Conservation (phyloP, 2,329 filamentous ascomycete species). For the Lachnellula occidentalis region DNA sequence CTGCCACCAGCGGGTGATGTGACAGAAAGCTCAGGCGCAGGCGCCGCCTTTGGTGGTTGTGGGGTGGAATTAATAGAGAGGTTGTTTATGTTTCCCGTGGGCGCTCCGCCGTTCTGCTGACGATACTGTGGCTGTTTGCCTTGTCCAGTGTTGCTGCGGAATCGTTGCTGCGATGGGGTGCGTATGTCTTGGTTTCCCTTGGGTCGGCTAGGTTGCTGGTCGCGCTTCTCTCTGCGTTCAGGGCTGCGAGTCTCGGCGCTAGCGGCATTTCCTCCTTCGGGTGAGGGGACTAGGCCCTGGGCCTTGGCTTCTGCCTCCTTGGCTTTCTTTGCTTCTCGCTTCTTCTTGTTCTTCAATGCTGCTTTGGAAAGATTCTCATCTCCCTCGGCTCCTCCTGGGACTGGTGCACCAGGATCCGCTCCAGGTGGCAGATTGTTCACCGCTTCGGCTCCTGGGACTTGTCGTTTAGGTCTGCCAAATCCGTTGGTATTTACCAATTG, state of each 20-base stretch:
- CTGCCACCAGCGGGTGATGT: slow-evolving; percentile 51
- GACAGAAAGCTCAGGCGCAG: slow-evolving; percentile 46
- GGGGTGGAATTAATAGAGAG: slow-evolving; percentile 25
- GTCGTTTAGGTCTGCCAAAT: slow-evolving; percentile 69
- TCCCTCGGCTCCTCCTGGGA: slow-evolving; percentile 53
- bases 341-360: slow-evolving; percentile 97
- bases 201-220: slow-evolving; percentile 49
- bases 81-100: slow-evolving; percentile 29
- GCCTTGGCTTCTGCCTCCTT: slow-evolving; percentile 69
- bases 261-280: slow-evolving; percentile 31
- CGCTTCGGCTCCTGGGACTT: slow-evolving; percentile 81
- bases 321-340: slow-evolving; percentile 86
- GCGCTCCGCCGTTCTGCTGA: slow-evolving; percentile 4
- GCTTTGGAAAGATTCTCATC: slow-evolving; percentile 72
- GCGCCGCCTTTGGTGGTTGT: slow-evolving; percentile 23
- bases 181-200: slow-evolving; percentile 42
- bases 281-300: slow-evolving; percentile 33
- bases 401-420: slow-evolving; percentile 59
- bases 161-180: slow-evolving; percentile 41
- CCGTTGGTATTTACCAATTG: slow-evolving; percentile 63
- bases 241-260: slow-evolving; percentile 54
- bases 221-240: slow-evolving; percentile 53
- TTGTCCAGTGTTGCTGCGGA: slow-evolving; percentile 44
- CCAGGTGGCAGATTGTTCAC: slow-evolving; percentile 61
- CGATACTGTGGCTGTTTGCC: slow-evolving; percentile 7